Evolutionary conservation across 177 flowering plant genomes (phyloP).

Genomic region (Vitis hybrid): DNA sequence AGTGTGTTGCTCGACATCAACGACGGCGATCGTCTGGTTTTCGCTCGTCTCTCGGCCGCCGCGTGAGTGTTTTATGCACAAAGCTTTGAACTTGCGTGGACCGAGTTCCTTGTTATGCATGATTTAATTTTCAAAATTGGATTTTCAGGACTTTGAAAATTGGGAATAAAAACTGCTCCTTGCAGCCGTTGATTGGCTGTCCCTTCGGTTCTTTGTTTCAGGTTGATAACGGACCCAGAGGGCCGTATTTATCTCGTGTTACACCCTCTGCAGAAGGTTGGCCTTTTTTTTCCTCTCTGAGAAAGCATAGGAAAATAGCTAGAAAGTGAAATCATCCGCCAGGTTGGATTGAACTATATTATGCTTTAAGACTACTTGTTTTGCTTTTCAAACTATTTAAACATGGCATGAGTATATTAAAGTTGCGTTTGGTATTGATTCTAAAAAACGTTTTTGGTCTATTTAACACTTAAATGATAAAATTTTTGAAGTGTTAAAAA

Average conservation of each 20-base stretch:
- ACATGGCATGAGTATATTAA: too few species aligned
- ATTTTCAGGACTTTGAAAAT: slow-evolving; percentile 64
- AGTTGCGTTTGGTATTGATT: too few species aligned
- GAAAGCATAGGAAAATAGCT: too few species aligned
- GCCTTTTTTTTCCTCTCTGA: neutral
- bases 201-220: slow-evolving; percentile 81
- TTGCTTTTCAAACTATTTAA: too few species aligned
- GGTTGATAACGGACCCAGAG: slow-evolving; percentile 51
- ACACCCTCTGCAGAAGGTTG: slow-evolving; percentile 46
- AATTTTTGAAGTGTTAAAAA: too few species aligned
- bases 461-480: too few species aligned
- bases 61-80: slow-evolving; percentile 39
- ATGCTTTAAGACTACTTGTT: too few species aligned
- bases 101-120: neutral
- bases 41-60: slow-evolving; percentile 72
- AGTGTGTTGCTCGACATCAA: slow-evolving; percentile 95
- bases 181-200: slow-evolving; percentile 82
- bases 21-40: slow-evolving; percentile 86
- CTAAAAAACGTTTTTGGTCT: too few species aligned
- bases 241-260: slow-evolving; percentile 61
- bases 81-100: neutral
- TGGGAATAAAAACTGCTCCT: slow-evolving; percentile 64
- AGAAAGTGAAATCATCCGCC: too few species aligned
- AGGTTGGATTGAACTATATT: neutral
- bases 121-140: neutral